These are phyloP conservation scores for Drechmeria coniospora DNA, from an alignment of 2,329 filamentous ascomycete species.

Conservation along the genomic window DNA sequence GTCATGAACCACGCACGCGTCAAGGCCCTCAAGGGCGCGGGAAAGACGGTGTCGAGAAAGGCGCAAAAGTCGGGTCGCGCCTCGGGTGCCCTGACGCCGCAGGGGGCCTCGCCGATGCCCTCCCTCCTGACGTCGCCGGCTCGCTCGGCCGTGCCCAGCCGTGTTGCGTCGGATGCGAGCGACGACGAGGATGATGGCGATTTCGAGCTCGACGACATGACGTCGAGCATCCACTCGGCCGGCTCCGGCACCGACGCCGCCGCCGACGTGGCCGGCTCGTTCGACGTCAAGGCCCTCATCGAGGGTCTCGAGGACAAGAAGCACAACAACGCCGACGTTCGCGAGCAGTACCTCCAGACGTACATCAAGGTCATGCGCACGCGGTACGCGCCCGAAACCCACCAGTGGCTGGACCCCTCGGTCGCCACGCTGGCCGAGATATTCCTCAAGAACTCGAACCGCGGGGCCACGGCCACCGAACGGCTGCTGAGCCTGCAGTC, in stretches of 20 bases:
- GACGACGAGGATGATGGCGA: constrained; percentile 33
- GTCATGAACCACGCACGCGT: constrained; percentile 53
- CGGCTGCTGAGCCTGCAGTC: constrained; percentile 56
- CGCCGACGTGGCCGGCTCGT: constrained; percentile 51
- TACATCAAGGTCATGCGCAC: constrained; percentile 38
- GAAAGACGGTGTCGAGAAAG: constrained; percentile 58
- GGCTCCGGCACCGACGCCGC: constrained; percentile 34
- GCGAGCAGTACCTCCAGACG: constrained; percentile 32
- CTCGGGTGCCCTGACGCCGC: constrained; percentile 41
- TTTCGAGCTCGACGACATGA: constrained; percentile 25
- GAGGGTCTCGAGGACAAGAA: constrained; percentile 60
- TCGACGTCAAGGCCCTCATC: constrained; percentile 48
- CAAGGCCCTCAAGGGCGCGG: constrained; percentile 52
- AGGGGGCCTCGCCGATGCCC: constrained; percentile 42
- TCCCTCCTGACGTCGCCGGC: constrained; percentile 42
- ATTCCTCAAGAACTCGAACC: constrained; percentile 55
- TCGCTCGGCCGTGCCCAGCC: constrained; percentile 43
- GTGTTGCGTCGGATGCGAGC: constrained; percentile 46
- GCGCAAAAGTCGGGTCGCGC: constrained; percentile 41
- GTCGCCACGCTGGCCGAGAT: constrained; percentile 43
- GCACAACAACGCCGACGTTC: constrained; percentile 55
- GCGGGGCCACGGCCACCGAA: constrained; percentile 53
- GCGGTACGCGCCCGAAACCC: constrained; percentile 16
- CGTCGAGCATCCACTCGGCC: constrained; percentile 25
- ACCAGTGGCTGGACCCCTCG: constrained; percentile 37